A percentile compares a stretch with the other conserved stretches of the same genome.
Evolutionary conservation across 495 filamentous ascomycete species (phyloP).

Genomic region (Friedmanniomyces simplex): DNA sequence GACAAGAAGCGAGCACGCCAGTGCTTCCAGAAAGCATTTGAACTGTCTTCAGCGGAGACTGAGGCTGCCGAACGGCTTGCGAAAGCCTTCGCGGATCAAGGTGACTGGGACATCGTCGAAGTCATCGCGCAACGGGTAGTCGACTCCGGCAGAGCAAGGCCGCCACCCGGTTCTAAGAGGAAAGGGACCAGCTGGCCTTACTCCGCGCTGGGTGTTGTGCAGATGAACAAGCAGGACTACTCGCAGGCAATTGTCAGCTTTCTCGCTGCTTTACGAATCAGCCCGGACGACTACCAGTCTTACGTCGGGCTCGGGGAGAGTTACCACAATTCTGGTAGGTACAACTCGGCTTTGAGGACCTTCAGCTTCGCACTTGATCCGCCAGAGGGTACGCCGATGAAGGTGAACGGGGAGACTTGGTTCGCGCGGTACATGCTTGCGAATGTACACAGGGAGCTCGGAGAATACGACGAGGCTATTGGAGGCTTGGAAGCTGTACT

Average conservation of each 20-base stretch:
- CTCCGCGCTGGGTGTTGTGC: conserved; percentile 90
- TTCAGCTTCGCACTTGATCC: conserved; percentile 69
- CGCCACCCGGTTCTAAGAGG: conserved; percentile 80
- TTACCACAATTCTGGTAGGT: conserved; percentile 87
- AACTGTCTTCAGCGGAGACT: conserved; percentile 79
- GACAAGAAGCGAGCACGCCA: conserved; percentile 74
- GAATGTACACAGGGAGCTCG: conserved; percentile 84
- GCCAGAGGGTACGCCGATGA: conserved; percentile 42
- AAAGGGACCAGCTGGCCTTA: conserved; percentile 92
- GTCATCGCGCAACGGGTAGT: conserved; percentile 82
- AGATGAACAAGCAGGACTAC: conserved; percentile 91
- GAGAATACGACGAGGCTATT: conserved; percentile 76
- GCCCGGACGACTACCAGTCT: conserved; percentile 78
- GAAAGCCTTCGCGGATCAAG: conserved; percentile 69
- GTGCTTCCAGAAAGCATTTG: conserved; percentile 96
- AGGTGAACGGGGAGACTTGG: conserved; percentile 56
- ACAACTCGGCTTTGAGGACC: conserved; percentile 84
- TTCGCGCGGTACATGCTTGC: conserved; percentile 96
- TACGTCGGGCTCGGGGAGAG: conserved; percentile 95
- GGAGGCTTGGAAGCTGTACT: conserved; percentile 63
- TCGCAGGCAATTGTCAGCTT: conserved; percentile 78
- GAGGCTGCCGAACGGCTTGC: conserved; percentile 82
- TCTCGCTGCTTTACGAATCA: conserved; percentile 74
- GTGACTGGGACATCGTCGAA: conserved; percentile 95
- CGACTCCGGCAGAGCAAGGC: conserved; percentile 80